Evolutionary conservation across 768 basidiomycete species (phyloP), one percentile per base, ranked within the genome.

Genomic region (Suillus paluster): DNA sequence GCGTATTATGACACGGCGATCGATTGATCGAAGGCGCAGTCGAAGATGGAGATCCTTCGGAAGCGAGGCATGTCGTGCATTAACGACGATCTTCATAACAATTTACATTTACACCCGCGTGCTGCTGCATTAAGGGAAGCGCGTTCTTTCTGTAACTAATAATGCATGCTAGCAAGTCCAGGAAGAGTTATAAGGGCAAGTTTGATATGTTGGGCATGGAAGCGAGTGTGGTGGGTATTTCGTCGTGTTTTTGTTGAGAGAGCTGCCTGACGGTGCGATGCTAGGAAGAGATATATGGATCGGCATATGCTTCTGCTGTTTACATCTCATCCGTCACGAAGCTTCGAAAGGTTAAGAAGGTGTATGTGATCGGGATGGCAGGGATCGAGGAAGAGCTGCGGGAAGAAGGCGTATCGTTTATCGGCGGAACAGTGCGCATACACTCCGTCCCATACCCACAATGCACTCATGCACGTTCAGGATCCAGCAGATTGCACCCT

Each of bases 211-310:
- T 99, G 57, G 95, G 92, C 44, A 83, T 98, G 39, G 82, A 94
- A 72, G 94, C 88, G 38, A 82, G 88, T 71, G 89, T 91, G 69
- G 97, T 97, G 76, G 76, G 92, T 59, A 30, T 60, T 49, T 41
- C 44, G 49, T 52, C 36, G 27, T 5, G 25, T 41, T 57, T 46
- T 30, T 17, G 5, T 58, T n/a, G n/a, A n/a, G n/a, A n/a, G 30
- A 6, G 30, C 30, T 30, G 30, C 30, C 54, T 63, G 44, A 64
- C 15, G 3, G 21, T 33, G 46, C 15, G 38, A 21, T 58, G n/a
- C 23, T 66, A 99, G 97, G 93, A 97, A 63, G 97, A 99, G 73
- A 94, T 99, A 58, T 98, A 94, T 67, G 94, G 96, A 57, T 99
- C 97, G 7, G 97, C 95, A 2, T 99, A 92, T 66, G 90, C 90